phyloP scores from a whole-genome alignment of 2,329 filamentous ascomycete species.

The Dactylellina parvicollis region DNA sequence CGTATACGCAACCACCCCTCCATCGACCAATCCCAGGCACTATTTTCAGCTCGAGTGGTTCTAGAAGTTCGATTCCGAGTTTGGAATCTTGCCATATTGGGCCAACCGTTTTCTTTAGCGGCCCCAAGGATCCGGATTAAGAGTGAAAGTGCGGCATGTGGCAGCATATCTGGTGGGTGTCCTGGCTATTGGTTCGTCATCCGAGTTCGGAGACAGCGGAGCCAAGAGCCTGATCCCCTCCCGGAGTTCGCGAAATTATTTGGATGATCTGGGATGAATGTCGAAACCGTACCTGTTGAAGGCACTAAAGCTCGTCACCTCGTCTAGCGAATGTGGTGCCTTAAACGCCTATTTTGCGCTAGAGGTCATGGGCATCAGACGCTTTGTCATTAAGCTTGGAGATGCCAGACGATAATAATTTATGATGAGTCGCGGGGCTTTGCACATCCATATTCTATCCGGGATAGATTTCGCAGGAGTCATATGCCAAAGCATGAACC shows the following conservation, averaged over 20 bases:
- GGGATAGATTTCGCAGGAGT: too few relatives aligned
- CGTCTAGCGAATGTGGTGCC: too few relatives aligned
- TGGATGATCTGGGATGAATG: neutral
- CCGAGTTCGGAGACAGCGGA: conserved; percentile 33
- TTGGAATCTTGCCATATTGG: neutral
- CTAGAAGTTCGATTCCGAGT: conserved; percentile 11
- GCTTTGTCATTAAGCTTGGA: too few relatives aligned
- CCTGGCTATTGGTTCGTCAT: neutral
- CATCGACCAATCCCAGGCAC: neutral
- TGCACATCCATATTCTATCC: too few relatives aligned
- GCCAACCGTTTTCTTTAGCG: neutral
- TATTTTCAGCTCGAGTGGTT: conserved; percentile 34
- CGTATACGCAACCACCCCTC: conserved; percentile 8
- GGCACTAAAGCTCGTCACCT: too few relatives aligned
- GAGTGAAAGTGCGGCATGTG: neutral
- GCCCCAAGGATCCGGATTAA: conserved; percentile 13
- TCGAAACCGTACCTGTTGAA: neutral
- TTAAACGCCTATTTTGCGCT: too few relatives aligned
- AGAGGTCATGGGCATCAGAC: too few relatives aligned
- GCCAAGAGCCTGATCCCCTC: conserved; percentile 3
- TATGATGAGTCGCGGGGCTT: too few relatives aligned
- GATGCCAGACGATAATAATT: too few relatives aligned
- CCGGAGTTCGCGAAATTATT: conserved; percentile 17
- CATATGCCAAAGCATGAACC: too few relatives aligned
- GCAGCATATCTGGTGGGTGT: neutral